Evolutionary conservation across 2,329 filamentous ascomycete genomes (phyloP).

Genomic region (Ceratocystiopsis sp.): DNA sequence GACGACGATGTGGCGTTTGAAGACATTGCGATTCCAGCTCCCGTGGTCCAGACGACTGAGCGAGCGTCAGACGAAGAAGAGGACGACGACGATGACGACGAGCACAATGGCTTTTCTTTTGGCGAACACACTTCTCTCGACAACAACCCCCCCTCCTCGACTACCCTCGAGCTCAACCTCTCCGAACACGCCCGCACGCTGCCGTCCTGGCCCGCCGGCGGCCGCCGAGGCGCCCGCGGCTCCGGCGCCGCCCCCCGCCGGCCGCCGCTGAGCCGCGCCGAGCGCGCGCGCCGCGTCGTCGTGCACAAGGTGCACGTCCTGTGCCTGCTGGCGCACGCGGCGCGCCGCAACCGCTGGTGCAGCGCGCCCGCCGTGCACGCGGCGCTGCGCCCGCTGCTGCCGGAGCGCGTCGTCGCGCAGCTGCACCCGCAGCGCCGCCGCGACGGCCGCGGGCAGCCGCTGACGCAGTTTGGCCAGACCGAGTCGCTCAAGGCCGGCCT

Average conservation of each 20-base stretch:
- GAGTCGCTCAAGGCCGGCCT: slow-evolving; percentile 66
- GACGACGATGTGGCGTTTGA: slow-evolving; percentile 11
- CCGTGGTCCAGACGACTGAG: slow-evolving; percentile 10
- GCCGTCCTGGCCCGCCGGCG: slow-evolving; percentile 13
- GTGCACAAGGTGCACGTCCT: slow-evolving; percentile 79
- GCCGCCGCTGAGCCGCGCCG: slow-evolving; percentile 35
- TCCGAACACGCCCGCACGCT: slow-evolving; percentile 25
- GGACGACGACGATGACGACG: slow-evolving; percentile 6
- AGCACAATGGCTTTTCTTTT: slow-evolving; percentile 7
- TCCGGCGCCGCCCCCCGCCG: slow-evolving; percentile 23
- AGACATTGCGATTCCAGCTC: slow-evolving; percentile 9
- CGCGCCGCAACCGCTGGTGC: slow-evolving; percentile 75
- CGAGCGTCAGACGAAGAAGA: slow-evolving; percentile 8
- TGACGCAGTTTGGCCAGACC: slow-evolving; percentile 59
- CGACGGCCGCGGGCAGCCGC: no score
- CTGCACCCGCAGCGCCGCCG: slow-evolving; percentile 47
- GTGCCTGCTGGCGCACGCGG: slow-evolving; percentile 63
- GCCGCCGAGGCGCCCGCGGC: slow-evolving; percentile 13
- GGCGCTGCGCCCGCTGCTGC: slow-evolving; percentile 45
- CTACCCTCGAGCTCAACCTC: slow-evolving; percentile 34
- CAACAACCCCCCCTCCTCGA: not conserved
- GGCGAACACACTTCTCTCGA: slow-evolving; percentile 1
- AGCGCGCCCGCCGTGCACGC: slow-evolving; percentile 56
- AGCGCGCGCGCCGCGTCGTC: slow-evolving; percentile 43
- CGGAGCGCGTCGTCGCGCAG: slow-evolving; percentile 45